Evolutionary conservation across 768 basidiomycete genomes (phyloP), one percentile per base, ranked within the genome.

Genomic region (Rhodotorula graminis): DNA sequence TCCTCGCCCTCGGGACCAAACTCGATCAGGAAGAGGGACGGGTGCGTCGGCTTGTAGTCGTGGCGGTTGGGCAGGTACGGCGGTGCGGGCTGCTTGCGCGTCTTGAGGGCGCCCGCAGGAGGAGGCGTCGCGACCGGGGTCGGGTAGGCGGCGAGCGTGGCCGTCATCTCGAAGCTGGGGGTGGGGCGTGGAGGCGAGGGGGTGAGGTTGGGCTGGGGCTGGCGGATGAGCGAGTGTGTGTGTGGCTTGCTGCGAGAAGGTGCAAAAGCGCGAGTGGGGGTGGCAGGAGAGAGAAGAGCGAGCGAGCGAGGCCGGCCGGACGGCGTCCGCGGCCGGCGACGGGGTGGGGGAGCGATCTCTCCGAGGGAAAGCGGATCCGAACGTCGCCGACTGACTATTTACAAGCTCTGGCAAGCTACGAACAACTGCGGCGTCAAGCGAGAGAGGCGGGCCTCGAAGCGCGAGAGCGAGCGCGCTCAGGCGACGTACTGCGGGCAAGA

Each of bases 41-140:
- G 53, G 61, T 76, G 71, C 9, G 75, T 76, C 14, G 72, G 66
- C 4, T n/a, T 14, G 73, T 75, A 75, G 56, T 52, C 61, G 49
- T 72, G 40, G 4, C 66, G 57, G 19, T 67, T 46, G 11, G 75
- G 68, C 19, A 76, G 63, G 67, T 70, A 72, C 25, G 75, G 75
- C 33, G 71, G 71, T n/a, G 33, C 27, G 23, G 56, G 53, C 31
- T 55, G 55, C 53, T 62, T 72, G 25, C 31, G 44, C 40, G 31
- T 44, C 59, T 47, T 63, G 40, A 55, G 25, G 21, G 25, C 4
- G 25, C 21, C 29, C 19, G 52, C 11, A n/a, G 66, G 57, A 1
- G 66, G 66, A 5, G 66, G 66, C 1, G 66, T 67, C n/a, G 66
- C 33, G 50, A 37, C 31, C 11, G 66, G 66, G 19, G 66, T 67